Percentiles rank a stretch among this genome's conserved stretches.
phyloP scores from a whole-genome alignment of 345 rosid species.

The Arabidopsis suecica region DNA sequence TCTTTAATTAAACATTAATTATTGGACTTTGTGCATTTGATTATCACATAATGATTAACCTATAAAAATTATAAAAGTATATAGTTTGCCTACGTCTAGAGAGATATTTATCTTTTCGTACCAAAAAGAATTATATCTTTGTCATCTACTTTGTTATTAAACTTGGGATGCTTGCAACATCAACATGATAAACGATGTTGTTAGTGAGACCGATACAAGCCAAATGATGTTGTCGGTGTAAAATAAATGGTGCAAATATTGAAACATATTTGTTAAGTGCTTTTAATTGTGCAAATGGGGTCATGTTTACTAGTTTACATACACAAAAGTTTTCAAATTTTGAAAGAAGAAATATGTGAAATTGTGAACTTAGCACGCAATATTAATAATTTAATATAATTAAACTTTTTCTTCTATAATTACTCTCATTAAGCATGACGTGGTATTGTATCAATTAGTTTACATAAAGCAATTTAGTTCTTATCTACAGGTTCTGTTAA shows the following conservation, averaged over 20 bases:
- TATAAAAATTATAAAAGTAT: constrained; percentile 18
- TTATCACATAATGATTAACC: constrained; percentile 49
- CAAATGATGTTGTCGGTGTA: constrained; percentile 40
- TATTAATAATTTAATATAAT: background rate
- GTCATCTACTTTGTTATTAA: constrained; percentile 19
- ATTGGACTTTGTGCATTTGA: constrained; percentile 41
- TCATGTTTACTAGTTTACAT: background rate
- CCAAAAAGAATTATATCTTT: constrained; percentile 8
- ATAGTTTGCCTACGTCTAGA: constrained; percentile 36
- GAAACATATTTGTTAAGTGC: constrained; percentile 11
- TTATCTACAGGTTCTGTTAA: background rate
- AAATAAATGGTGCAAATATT: constrained; percentile 16
- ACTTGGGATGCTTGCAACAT: constrained; percentile 37
- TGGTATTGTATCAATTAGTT: background rate
- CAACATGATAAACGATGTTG: constrained; percentile 41
- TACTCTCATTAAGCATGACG: background rate
- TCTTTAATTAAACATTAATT: constrained; percentile 25
- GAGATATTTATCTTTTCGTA: constrained; percentile 24
- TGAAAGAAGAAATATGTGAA: background rate
- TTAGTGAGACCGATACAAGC: constrained; percentile 36
- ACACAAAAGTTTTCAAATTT: background rate
- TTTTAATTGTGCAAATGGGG: background rate
- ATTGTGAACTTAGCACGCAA: background rate
- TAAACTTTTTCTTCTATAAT: background rate
- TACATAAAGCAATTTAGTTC: background rate